A percentile compares a stretch with the other conserved stretches of the same genome.
These are phyloP conservation scores for Lipomyces yamadae DNA, from an alignment of 805 yeast species.

Conservation along the genomic window DNA sequence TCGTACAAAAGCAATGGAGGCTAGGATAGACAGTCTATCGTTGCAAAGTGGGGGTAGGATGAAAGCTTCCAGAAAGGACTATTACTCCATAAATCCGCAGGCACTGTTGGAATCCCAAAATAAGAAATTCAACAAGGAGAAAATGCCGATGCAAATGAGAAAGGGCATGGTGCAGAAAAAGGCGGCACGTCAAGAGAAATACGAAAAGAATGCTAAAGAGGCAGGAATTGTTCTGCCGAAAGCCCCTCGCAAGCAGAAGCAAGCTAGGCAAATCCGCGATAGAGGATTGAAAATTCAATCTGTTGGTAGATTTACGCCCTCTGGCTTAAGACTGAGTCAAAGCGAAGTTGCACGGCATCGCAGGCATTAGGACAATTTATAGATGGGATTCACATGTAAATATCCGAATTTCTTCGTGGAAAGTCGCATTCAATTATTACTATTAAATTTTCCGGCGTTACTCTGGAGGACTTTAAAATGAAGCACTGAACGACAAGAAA, in stretches of 20 bases:
- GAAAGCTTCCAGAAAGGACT: slow-evolving; percentile 37
- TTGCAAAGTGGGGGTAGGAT: slow-evolving; percentile 17
- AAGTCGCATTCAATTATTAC: neutral
- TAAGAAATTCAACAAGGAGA: slow-evolving; percentile 50
- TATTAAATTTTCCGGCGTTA: neutral
- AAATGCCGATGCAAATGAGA: slow-evolving; percentile 87
- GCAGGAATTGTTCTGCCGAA: slow-evolving; percentile 88
- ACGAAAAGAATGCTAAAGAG: slow-evolving; percentile 79
- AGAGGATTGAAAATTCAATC: slow-evolving; percentile 78
- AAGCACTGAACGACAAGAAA: neutral
- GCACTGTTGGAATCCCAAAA: slow-evolving; percentile 14
- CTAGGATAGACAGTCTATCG: slow-evolving; percentile 43
- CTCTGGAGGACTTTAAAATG: neutral
- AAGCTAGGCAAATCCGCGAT: slow-evolving; percentile 57
- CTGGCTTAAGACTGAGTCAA: slow-evolving; percentile 74
- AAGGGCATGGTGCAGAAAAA: slow-evolving; percentile 77
- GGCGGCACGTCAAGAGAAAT: slow-evolving; percentile 56
- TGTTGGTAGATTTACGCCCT: slow-evolving; percentile 76
- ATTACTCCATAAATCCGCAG: slow-evolving; percentile 33
- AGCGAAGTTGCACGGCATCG: slow-evolving; percentile 58
- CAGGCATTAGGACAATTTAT: neutral
- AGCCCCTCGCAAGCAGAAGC: slow-evolving; percentile 35
- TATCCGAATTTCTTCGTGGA: neutral
- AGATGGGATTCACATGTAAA: neutral
- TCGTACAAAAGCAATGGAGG: slow-evolving; percentile 47